Conservation (phyloP, 306 rosid genomes). For the Begonia masoniana region DNA sequence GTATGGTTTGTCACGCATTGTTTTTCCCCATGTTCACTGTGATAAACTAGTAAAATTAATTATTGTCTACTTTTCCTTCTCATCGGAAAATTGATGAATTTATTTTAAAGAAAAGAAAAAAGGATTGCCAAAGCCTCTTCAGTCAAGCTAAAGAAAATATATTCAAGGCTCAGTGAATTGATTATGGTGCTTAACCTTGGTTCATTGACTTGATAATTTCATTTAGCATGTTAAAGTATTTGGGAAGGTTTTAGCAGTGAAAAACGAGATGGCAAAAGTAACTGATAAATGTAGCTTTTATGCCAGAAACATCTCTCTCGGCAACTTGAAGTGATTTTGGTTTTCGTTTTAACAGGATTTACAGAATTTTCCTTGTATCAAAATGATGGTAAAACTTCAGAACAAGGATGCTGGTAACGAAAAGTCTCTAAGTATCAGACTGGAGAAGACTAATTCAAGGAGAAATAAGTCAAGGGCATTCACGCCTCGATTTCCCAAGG, state of each 20-base stretch:
- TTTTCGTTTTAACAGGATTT: conserved; percentile 41
- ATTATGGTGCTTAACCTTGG: too few relatives aligned
- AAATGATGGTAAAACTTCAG: conserved; percentile 50
- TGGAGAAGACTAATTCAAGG: conserved; percentile 63
- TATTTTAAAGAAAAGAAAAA: too few relatives aligned
- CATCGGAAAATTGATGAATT: too few relatives aligned
- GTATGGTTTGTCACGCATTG: too few relatives aligned
- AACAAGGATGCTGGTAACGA: conserved; percentile 26
- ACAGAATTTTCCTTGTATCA: conserved; percentile 60
- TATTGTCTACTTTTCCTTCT: background rate
- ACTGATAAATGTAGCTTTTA: background rate
- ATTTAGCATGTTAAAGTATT: background rate
- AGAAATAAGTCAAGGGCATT: conserved; percentile 56
- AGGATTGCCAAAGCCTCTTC: too few relatives aligned
- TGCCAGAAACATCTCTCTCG: background rate
- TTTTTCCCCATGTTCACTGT: background rate
- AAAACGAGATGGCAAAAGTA: background rate
- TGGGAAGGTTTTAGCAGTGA: background rate
- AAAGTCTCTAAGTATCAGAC: conserved; percentile 41
- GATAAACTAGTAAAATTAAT: background rate
- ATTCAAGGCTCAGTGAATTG: too few relatives aligned
- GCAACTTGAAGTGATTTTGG: conserved; percentile 8
- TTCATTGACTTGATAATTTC: too few relatives aligned
- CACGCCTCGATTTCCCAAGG: conserved; percentile 89
- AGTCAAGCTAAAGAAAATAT: too few relatives aligned